Percentiles rank a stretch among this genome's conserved stretches.
These are phyloP conservation scores for Rhinocladiella mackenziei DNA, from an alignment of 2,329 filamentous ascomycete species.

Conservation along the genomic window DNA sequence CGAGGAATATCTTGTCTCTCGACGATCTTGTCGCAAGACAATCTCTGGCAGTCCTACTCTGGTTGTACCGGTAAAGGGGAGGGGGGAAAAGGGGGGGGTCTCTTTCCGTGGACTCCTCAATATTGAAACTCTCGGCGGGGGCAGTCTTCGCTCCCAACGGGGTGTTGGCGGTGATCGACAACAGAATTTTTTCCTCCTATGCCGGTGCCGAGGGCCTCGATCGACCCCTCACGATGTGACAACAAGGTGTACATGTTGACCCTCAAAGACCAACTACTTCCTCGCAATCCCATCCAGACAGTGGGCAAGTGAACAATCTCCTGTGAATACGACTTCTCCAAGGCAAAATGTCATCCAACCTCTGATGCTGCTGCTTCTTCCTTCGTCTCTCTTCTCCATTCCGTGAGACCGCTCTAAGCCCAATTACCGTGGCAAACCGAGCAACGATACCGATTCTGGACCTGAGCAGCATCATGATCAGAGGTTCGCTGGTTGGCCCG, in stretches of 20 bases:
- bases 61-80: conserved; percentile 38
- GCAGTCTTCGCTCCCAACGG: conserved; percentile 76
- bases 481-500: conserved; percentile 55
- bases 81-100: too few species aligned
- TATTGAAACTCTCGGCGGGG: conserved; percentile 69
- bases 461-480: conserved; percentile 67
- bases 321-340: conserved; percentile 67
- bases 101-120: conserved; percentile 67
- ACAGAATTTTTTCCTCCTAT: conserved; percentile 63
- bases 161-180: conserved; percentile 54
- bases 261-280: conserved; percentile 65
- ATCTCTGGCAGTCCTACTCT: conserved; percentile 45
- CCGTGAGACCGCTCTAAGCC: conserved; percentile 63
- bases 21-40: conserved; percentile 5
- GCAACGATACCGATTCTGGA: conserved; percentile 60
- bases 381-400: conserved; percentile 49
- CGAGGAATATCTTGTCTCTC: too few species aligned
- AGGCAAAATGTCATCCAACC: conserved; percentile 20
- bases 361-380: conserved; percentile 8
- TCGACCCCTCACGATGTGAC: conserved; percentile 50
- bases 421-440: conserved; percentile 66
- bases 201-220: conserved; percentile 57
- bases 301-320: conserved; percentile 71
- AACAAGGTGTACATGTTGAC: conserved; percentile 69
- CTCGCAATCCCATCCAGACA: conserved; percentile 51